Evolutionary conservation across 371 early-diverging fungal species (phyloP), one percentile per base, ranked within the genome.

Genomic region (Apophysomyces elegans): DNA sequence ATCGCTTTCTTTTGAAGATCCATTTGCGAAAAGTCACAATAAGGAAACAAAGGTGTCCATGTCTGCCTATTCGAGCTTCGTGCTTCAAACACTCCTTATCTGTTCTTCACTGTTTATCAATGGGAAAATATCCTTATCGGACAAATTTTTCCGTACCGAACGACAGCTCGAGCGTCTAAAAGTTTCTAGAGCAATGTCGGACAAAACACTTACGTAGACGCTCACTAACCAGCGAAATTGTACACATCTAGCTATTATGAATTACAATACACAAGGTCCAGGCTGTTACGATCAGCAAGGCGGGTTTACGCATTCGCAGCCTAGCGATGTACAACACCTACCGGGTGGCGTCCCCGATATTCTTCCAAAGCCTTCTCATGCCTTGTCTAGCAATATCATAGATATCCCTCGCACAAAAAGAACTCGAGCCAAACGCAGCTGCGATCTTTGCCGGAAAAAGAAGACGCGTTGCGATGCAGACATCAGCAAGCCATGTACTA

Each of bases 401-500:
- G 47, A 56, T 16, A 45, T 62, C n/a, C 67, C 67, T 32, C 63
- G 61, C 38, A 37, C 21, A 59, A 70, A 65, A 41, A 66, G 71
- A 11, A 66, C 66, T 46, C 56, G 65, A 57, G 71, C 71, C 2
- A 70, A 66, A 36, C 56, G 62, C 16, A 70, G 71, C 21, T 70
- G 71, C 37, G 71, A 66, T 63, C 41, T 43, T 11, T 70, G 71
- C 44, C 66, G 71, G 37, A 61, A 59, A 38, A 61, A 63, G 26
- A 66, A 66, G 16, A 66, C 59, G 5, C 66, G 66, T 5, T 70
- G 71, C 47, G 65, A 70, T 61, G 72, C 69, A 32, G 70, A 70
- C n/a, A 61, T 64, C 11, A 64, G 58, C 8, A 63, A 64, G 37
- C 80, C 80, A 16, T 80, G 80, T 61, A 66, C 70, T n/a, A 75